Conservation (phyloP, 495 filamentous ascomycete genomes). For the Xylaria venustula region DNA sequence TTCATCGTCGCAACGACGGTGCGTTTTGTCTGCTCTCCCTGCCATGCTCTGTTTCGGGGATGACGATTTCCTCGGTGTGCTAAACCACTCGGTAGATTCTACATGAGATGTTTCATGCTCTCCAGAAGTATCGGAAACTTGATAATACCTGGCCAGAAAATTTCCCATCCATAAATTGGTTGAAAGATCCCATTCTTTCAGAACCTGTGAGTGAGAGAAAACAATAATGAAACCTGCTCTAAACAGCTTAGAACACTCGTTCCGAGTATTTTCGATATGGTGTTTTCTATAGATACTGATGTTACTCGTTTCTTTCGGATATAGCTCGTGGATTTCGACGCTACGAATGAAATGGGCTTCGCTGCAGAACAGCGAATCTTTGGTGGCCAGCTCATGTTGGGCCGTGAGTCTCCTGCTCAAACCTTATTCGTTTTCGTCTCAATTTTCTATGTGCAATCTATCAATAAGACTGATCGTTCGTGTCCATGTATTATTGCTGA, state of each 20-base stretch:
- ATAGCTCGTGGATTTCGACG: neutral
- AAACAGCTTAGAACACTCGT: too few species aligned
- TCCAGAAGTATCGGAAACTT: neutral
- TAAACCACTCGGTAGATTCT: neutral
- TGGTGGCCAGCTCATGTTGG: neutral
- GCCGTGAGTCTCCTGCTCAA: too few species aligned
- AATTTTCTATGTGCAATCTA: neutral
- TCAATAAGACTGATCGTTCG: neutral
- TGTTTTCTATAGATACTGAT: neutral
- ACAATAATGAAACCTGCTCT: too few species aligned
- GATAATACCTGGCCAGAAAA: neutral
- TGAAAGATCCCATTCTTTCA: neutral
- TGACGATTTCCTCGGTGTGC: neutral
- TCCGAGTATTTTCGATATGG: too few species aligned
- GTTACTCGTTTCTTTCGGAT: neutral
- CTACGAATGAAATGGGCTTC: neutral
- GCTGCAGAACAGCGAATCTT: constrained; percentile 6
- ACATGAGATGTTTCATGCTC: neutral
- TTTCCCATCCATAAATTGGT: neutral
- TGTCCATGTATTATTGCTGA: neutral
- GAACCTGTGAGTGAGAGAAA: constrained; percentile 3
- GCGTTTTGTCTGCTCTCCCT: neutral
- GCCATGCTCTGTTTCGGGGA: too few species aligned
- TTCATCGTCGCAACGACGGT: neutral
- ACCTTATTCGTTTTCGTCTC: neutral